Evolutionary conservation across 2,329 filamentous ascomycete species (phyloP).

Genomic region (Coccinonectria pachysandricola): DNA sequence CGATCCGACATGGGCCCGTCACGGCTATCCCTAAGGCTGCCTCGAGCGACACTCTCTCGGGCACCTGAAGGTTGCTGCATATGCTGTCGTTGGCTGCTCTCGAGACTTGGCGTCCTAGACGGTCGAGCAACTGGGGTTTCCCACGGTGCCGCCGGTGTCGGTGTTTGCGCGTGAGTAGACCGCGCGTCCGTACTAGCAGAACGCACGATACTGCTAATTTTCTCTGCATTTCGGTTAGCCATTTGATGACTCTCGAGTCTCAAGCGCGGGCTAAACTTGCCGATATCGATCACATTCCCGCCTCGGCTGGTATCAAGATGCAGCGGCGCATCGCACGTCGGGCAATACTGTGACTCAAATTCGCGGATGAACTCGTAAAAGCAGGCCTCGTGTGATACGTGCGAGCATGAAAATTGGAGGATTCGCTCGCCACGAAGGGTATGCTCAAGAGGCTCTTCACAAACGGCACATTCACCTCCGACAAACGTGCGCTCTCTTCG

Average conservation of each 20-base stretch:
- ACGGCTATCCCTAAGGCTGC: slow-evolving; percentile 38
- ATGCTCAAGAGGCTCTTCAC: slow-evolving; percentile 92
- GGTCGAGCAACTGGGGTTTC: slow-evolving; percentile 49
- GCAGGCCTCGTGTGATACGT: slow-evolving; percentile 95
- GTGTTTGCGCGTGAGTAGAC: slow-evolving; percentile 38
- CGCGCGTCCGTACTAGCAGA: slow-evolving; percentile 59
- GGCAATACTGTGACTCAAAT: slow-evolving; percentile 87
- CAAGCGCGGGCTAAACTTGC: slow-evolving; percentile 35
- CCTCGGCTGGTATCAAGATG: slow-evolving; percentile 87
- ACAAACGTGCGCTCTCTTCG: slow-evolving; percentile 91
- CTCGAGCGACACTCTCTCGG: slow-evolving; percentile 29
- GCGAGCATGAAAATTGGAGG: slow-evolving; percentile 90
- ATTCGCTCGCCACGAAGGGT: slow-evolving; percentile 89
- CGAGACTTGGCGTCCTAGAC: slow-evolving; percentile 42
- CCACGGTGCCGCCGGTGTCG: slow-evolving; percentile 58
- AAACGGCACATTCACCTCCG: slow-evolving; percentile 88
- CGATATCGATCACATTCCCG: slow-evolving; percentile 85
- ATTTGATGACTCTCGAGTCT: slow-evolving; percentile 12
- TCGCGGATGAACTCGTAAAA: slow-evolving; percentile 98
- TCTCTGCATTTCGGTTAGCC: slow-evolving; percentile 50
- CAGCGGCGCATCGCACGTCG: slow-evolving; percentile 83
- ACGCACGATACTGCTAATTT: slow-evolving; percentile 86
- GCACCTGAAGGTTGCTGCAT: slow-evolving; percentile 17
- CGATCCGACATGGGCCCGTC: slow-evolving; percentile 36
- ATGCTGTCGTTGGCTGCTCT: slow-evolving; percentile 27